A percentile compares a stretch with the other conserved stretches of the same genome.
phyloP scores from a whole-genome alignment of 169 alveolate genomes.

The Eimeria falciformis region DNA sequence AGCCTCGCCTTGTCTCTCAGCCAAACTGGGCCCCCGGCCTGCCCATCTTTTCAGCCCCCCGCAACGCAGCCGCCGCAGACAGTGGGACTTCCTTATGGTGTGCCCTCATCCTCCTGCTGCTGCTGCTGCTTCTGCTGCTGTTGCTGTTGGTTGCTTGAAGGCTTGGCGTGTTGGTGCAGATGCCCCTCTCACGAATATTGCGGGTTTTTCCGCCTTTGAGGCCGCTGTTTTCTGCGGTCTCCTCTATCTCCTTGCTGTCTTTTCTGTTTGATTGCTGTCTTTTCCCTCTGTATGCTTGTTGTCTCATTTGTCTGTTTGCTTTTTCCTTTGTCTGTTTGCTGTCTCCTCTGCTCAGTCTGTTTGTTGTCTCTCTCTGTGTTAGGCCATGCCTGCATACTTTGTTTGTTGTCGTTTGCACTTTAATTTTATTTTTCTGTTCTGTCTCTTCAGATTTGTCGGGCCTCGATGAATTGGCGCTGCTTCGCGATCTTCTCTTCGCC shows the following conservation, averaged over 20 bases:
- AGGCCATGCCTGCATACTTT: background rate
- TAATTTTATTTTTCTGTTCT: background rate
- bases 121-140: background rate
- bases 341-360: background rate
- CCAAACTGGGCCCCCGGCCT: background rate
- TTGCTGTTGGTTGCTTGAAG: background rate
- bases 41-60: background rate
- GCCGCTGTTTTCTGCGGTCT: background rate
- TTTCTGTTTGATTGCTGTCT: slow-evolving; percentile 2
- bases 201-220: background rate
- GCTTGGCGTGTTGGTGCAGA: background rate
- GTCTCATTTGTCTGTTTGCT: background rate
- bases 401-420: background rate
- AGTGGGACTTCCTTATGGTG: slow-evolving; percentile 9
- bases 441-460: slow-evolving; percentile 9
- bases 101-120: slow-evolving; percentile 3
- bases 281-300: background rate
- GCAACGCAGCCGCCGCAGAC: background rate
- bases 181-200: background rate
- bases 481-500: slow-evolving; percentile 44
- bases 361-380: background rate
- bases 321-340: background rate
- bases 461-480: slow-evolving; percentile 4
- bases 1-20: slow-evolving; percentile 27
- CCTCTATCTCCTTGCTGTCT: background rate